Evolutionary conservation across 2,329 filamentous ascomycete species (phyloP).

Genomic region (Arthrinium puccinioides): DNA sequence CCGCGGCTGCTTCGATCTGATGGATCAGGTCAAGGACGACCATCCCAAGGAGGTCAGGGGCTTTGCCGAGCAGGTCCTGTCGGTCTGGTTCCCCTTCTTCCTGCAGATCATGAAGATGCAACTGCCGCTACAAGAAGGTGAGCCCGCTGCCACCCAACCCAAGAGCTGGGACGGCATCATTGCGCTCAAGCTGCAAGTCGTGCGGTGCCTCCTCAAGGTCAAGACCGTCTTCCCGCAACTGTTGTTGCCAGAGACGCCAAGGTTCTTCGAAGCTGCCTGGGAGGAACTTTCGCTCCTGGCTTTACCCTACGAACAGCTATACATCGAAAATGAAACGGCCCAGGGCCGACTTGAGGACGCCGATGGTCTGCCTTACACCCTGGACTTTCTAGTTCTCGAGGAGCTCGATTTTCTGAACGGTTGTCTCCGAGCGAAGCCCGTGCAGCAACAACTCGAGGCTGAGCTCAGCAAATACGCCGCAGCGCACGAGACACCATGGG

Average conservation of each 20-base stretch:
- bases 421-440: conserved; percentile 70
- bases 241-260: conserved; percentile 73
- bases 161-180: conserved; percentile 74
- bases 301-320: conserved; percentile 69
- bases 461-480: conserved; percentile 37
- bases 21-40: conserved; percentile 95
- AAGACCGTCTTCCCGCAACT: conserved; percentile 75
- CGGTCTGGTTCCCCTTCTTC: conserved; percentile 86
- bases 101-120: conserved; percentile 66
- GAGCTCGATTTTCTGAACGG: conserved; percentile 93
- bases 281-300: conserved; percentile 73
- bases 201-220: conserved; percentile 89
- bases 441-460: conserved; percentile 7
- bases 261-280: conserved; percentile 84
- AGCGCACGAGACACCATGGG: conserved; percentile 65
- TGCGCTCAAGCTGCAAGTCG: conserved; percentile 85
- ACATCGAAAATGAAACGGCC: conserved; percentile 68
- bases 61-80: conserved; percentile 82
- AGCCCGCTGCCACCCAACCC: conserved; percentile 42
- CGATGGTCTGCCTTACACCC: conserved; percentile 85
- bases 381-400: conserved; percentile 89
- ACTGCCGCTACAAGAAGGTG: conserved; percentile 59
- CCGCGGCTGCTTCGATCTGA: conserved; percentile 82
- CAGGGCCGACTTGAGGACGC: conserved; percentile 86
- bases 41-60: conserved; percentile 78